Evolutionary conservation across 805 yeast species (phyloP).

Genomic region (Candida sakaeoensis): DNA sequence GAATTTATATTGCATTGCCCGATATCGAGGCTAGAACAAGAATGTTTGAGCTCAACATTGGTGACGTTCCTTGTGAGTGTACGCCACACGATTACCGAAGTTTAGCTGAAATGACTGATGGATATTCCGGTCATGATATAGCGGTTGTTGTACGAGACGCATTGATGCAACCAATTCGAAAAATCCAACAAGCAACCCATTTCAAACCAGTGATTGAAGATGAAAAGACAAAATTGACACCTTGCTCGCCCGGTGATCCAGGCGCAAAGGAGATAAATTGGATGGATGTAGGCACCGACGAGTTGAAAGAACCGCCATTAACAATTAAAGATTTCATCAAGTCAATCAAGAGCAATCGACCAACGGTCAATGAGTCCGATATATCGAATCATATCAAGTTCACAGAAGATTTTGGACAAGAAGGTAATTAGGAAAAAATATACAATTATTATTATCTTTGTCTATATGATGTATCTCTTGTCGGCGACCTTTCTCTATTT

Average conservation of each 20-base stretch:
- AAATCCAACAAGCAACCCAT: slow-evolving; percentile 94
- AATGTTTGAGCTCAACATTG: slow-evolving; percentile 93
- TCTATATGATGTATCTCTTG: slow-evolving; percentile 11
- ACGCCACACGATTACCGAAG: slow-evolving; percentile 68
- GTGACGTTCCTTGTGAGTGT: slow-evolving; percentile 80
- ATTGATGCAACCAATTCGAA: slow-evolving; percentile 94
- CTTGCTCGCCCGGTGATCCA: slow-evolving; percentile 95
- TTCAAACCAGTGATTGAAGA: slow-evolving; percentile 59
- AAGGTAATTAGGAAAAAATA: slow-evolving; percentile 60
- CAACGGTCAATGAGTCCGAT: slow-evolving; percentile 88
- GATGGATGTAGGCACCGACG: slow-evolving; percentile 88
- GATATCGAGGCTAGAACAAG: slow-evolving; percentile 87
- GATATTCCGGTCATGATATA: slow-evolving; percentile 96
- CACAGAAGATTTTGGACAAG: slow-evolving; percentile 95
- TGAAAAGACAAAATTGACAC: slow-evolving; percentile 56
- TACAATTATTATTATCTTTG: slow-evolving; percentile 1
- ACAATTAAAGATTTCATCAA: slow-evolving; percentile 90
- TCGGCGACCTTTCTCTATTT: slow-evolving; percentile 20
- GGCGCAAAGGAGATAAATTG: slow-evolving; percentile 88
- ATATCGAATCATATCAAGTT: slow-evolving; percentile 79
- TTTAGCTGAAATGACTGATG: slow-evolving; percentile 91
- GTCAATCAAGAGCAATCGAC: slow-evolving; percentile 87
- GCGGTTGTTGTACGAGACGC: slow-evolving; percentile 97
- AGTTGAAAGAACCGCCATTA: slow-evolving; percentile 83
- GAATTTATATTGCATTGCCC: slow-evolving; percentile 93